Evolutionary conservation across 2,329 filamentous ascomycete species (phyloP).

Genomic region (Penicillium sumatraense): DNA sequence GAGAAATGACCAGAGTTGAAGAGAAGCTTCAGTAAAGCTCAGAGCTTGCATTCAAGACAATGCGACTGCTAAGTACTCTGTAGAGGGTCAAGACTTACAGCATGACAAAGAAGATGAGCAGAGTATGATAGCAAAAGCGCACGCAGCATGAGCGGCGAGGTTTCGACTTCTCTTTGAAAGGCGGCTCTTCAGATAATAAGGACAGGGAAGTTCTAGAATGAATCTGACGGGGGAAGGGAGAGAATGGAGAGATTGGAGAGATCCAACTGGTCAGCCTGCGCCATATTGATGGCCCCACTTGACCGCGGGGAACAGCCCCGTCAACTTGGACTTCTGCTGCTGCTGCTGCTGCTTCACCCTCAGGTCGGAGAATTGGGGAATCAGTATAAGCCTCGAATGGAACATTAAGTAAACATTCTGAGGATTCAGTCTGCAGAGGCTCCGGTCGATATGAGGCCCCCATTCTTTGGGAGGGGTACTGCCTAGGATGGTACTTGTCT

Average conservation of each 20-base stretch:
- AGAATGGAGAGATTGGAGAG: too few relatives aligned
- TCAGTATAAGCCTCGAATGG: constrained; percentile 23
- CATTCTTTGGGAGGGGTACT: constrained; percentile 9
- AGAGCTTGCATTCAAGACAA: too few relatives aligned
- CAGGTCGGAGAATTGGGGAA: constrained; percentile 8
- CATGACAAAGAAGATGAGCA: constrained; percentile 37
- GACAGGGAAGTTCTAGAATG: constrained; percentile 10
- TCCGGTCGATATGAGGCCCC: constrained; percentile 5
- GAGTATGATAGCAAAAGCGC: constrained; percentile 22
- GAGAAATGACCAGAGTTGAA: neutral
- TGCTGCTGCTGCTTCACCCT: constrained; percentile 10
- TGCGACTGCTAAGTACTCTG: too few relatives aligned
- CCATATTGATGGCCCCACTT: constrained; percentile 24
- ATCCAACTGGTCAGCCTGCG: constrained; percentile 15
- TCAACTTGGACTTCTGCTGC: too few relatives aligned
- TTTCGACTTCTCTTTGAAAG: constrained; percentile 21
- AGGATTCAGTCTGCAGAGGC: neutral
- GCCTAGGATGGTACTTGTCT: too few relatives aligned
- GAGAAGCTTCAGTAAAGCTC: neutral
- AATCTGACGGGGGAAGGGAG: neutral
- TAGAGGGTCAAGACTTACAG: too few relatives aligned
- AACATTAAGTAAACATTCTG: constrained; percentile 14
- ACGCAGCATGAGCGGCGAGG: constrained; percentile 18
- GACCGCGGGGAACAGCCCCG: constrained; percentile 5
- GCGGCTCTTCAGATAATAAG: constrained; percentile 14